Conservation (phyloP, 257 asterid species). For the Forsythia viridissima region DNA sequence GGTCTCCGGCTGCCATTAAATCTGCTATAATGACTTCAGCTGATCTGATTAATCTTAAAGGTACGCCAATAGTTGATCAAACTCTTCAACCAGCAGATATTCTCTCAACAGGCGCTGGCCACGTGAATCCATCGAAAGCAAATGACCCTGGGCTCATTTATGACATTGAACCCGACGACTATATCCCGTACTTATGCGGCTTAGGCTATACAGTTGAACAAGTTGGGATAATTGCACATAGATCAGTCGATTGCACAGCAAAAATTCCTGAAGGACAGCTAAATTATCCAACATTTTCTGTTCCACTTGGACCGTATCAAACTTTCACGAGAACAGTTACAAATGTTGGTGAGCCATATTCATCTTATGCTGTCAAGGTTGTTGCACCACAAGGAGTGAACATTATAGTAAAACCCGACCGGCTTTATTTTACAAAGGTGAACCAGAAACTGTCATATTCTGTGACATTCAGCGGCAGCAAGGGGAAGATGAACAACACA, state of each 20-base stretch:
- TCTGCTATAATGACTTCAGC: constrained; percentile 43
- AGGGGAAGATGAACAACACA: neutral
- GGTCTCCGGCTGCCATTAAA: constrained; percentile 43
- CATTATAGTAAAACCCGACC: constrained; percentile 28
- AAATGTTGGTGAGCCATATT: constrained; percentile 39
- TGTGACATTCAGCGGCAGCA: constrained; percentile 26
- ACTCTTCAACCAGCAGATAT: constrained; percentile 25
- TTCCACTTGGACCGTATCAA: constrained; percentile 27
- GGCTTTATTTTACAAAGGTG: constrained; percentile 26
- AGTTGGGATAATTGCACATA: constrained; percentile 21
- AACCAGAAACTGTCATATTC: constrained; percentile 35
- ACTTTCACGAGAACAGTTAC: constrained; percentile 40
- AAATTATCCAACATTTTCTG: constrained; percentile 44
- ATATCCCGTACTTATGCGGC: constrained; percentile 38
- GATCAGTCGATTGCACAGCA: constrained; percentile 23
- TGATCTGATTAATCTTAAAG: constrained; percentile 4
- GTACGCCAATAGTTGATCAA: constrained; percentile 24
- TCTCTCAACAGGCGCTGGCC: constrained; percentile 37
- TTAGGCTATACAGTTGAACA: constrained; percentile 32
- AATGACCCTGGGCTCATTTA: constrained; percentile 38
- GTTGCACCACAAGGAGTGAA: constrained; percentile 31
- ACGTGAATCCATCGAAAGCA: constrained; percentile 42
- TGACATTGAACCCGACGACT: constrained; percentile 27
- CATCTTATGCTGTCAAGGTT: constrained; percentile 27
- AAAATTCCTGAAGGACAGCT: constrained; percentile 33